These are phyloP conservation scores for Purpureocillium lavendulum DNA, from an alignment of 2,329 filamentous ascomycete genomes.

Conservation along the genomic window DNA sequence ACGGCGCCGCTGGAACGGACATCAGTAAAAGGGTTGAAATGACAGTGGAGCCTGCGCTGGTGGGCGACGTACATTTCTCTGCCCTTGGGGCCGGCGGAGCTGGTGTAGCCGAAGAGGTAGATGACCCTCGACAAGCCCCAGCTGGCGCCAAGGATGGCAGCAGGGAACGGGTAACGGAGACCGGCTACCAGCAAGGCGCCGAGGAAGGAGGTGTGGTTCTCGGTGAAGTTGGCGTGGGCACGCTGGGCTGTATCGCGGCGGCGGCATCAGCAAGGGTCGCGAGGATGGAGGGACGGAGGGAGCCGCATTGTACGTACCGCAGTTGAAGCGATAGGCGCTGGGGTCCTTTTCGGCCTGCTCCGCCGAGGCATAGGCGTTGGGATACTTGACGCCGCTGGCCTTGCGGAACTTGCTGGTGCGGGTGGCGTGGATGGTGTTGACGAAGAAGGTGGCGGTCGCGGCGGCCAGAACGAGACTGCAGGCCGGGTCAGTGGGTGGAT, in stretches of 20 bases:
- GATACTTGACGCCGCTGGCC: slow-evolving; percentile 45
- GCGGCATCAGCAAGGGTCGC: neutral
- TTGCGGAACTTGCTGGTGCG: slow-evolving; percentile 42
- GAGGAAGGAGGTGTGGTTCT: slow-evolving; percentile 49
- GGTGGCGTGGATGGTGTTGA: slow-evolving; percentile 44
- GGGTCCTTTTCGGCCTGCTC: slow-evolving; percentile 47
- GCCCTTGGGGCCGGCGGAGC: slow-evolving; percentile 33
- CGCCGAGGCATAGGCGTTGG: slow-evolving; percentile 45
- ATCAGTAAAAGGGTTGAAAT: neutral
- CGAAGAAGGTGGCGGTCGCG: slow-evolving; percentile 47
- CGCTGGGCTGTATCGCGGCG: slow-evolving; percentile 37
- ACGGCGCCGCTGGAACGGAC: slow-evolving; percentile 23
- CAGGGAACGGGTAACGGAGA: slow-evolving; percentile 41
- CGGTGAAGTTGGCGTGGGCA: slow-evolving; percentile 55
- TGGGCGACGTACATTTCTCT: slow-evolving; percentile 25
- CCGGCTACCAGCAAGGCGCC: slow-evolving; percentile 47
- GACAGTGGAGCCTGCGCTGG: neutral
- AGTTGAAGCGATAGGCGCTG: slow-evolving; percentile 53
- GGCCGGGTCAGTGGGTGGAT: no score
- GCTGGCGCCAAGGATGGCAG: slow-evolving; percentile 37
- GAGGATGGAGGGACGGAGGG: neutral
- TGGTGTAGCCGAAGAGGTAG: slow-evolving; percentile 49
- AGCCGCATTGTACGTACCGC: slow-evolving; percentile 30
- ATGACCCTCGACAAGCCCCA: slow-evolving; percentile 45
- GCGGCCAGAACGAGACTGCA: slow-evolving; percentile 50